Evolutionary conservation across 2,329 filamentous ascomycete genomes (phyloP), one percentile per base, ranked within the genome.

Genomic region (Colletotrichum eleusines): DNA sequence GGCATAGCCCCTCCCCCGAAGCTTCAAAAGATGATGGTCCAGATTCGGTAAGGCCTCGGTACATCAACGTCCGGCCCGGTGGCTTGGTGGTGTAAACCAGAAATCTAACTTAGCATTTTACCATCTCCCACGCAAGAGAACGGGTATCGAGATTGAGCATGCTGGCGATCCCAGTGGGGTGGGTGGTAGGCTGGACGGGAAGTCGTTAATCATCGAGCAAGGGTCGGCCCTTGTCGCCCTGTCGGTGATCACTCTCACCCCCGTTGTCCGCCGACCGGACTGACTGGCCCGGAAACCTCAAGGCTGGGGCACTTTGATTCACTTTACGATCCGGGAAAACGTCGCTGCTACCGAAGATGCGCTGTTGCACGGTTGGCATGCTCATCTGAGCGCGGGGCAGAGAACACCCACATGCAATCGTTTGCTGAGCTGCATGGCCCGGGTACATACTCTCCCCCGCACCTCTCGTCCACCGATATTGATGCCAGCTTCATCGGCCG

Each of bases 151-250:
- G 48, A 33, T 1, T 6, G 8, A 18, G 3, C 28, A 16, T 44
- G 23, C 61, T 62, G 63, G 42, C 63, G 48, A 51, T 57, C 40
- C 67, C 67, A 50, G 23, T 35, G 50, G 55, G 23, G 14, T 28
- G 55, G 23, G 14, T 28, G 67, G 55, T 61, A 50, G 11, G 14
- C 23, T 23, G 26, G 33, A 14, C 63, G 63, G 67, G 55, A 62
- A 67, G 26, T 48, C 50, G 63, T 51, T 57, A 63, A 70, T 70
- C 67, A 67, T 67, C 28, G 50, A 31, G 62, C 28, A 31, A 38
- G 54, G 54, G 46, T 69, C 54, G 38, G 53, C 35, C n/a, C 53
- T 42, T 40, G 46, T 40, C 16, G 42, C 33, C 57, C 67, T 42
- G 33, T 16, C 2, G n/a, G 1, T 42, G 2, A 44, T 61, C 42